These are phyloP conservation scores for Piedraia hortae DNA, from an alignment of 2,329 filamentous ascomycete genomes.

Conservation along the genomic window DNA sequence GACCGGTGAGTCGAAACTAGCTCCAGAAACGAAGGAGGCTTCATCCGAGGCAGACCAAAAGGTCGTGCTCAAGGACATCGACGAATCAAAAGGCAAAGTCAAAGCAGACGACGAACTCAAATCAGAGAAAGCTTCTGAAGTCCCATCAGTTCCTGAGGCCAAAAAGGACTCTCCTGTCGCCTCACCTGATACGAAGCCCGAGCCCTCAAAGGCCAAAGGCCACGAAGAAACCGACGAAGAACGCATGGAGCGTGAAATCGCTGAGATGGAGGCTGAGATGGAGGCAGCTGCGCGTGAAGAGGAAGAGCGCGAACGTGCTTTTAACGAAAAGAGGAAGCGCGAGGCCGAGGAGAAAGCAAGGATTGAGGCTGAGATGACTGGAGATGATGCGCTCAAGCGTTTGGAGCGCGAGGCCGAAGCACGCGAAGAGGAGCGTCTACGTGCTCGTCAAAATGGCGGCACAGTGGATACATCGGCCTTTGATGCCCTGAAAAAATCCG, in stretches of 20 bases:
- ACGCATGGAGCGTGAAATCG: constrained; percentile 29
- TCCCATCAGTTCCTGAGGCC: too few species aligned
- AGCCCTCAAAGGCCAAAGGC: constrained; percentile 21
- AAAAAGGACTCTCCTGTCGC: background rate
- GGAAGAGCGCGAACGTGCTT: constrained; percentile 44
- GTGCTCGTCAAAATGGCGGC: constrained; percentile 8
- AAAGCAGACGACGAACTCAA: too few species aligned
- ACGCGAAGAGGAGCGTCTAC: constrained; percentile 17
- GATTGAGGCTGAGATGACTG: constrained; percentile 28
- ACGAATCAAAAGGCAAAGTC: too few species aligned
- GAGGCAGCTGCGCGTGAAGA: constrained; percentile 15
- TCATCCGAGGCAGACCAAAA: constrained; percentile 18
- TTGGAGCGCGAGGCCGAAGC: constrained; percentile 23
- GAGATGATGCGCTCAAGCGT: constrained; percentile 25
- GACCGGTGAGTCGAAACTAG: too few species aligned
- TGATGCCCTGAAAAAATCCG: constrained; percentile 22
- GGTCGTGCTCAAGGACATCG: too few species aligned
- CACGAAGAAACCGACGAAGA: constrained; percentile 17
- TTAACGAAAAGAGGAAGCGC: constrained; percentile 41
- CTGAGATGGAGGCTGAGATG: constrained; percentile 34
- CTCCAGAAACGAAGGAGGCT: constrained; percentile 16
- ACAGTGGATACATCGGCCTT: constrained; percentile 20
- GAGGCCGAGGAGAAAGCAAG: constrained; percentile 19
- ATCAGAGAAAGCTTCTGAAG: too few species aligned
- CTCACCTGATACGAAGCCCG: constrained; percentile 14